Evolutionary conservation across 768 basidiomycete genomes (phyloP), one percentile per base, ranked within the genome.

Genomic region (Podaxis mareebaensis): DNA sequence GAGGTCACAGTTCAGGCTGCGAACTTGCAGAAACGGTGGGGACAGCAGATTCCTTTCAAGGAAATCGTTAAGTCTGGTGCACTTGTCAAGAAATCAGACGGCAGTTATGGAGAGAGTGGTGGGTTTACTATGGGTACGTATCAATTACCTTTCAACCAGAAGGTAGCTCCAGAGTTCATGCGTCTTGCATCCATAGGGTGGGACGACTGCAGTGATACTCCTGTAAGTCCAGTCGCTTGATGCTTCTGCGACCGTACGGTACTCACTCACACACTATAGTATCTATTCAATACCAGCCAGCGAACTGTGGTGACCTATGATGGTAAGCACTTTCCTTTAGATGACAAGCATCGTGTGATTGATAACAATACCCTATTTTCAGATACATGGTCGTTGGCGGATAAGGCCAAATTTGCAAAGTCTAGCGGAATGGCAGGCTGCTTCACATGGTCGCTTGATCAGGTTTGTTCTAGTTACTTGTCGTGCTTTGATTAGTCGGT

Each of bases 141-240:
- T 51, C 54, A 15, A 15, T 53, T 20, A 51, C 7, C 42, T 20
- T 7, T 46, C 17, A 46, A n/a, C 7, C 20, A 22, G 20, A 6
- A 4, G 48, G 26, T 42, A 53, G 5, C 42, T 22, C 51, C 7
- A 8, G n/a, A 38, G 13, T 15, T 58, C 17, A 53, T 26, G 26
- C 52, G 39, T n/a, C 12, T 22, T 20, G 17, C 20, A 3, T 78
- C 72, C 70, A 66, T 67, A 81, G 85, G 69, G 8, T 91, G 90
- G 90, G 88, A 90, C 71, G 73, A 81, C 52, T 91, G 88, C 76
- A 88, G 87, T 57, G 81, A 83, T 67, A 90, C 89, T 28, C 90
- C 88, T n/a, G 80, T 88, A 53, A 26, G 24, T 40, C 26, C 8
- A n/a, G 24, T 57, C 52, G 38, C 13, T 49, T 42, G 4, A 8